Base-by-base conservation (phyloP, 2,329 filamentous ascomycete genomes). In the Fusarium acutatum region DNA sequence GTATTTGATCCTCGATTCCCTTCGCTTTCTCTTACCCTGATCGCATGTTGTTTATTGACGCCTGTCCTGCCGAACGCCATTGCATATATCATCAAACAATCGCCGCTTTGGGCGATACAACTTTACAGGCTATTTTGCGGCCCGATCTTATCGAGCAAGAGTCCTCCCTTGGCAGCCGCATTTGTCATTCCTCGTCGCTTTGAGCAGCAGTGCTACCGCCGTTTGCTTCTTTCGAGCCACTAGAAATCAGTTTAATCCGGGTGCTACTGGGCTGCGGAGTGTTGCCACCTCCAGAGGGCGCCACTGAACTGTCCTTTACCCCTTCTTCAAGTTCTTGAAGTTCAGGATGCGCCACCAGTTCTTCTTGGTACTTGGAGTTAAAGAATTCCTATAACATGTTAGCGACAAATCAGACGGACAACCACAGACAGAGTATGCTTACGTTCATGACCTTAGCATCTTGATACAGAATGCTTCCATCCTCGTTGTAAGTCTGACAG, bases 391-490 rank as follows among this genome's bases (percentile, higher is more conserved):
- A 50, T 12, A 7, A 24, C 17, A 64, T 64, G 82, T 87, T 80
- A 86, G 82, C 59, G 50, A 26, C 30, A 12, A 24, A 34, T 32
- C n/a, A 30, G 40, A 60, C n/a, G 22, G 6, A 37, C 8, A 35
- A 24, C 20, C 15, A 38, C 44, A 15, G 18, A 22, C 20, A 41
- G 22, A 37, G 38, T 28, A 46, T 41, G 63, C 67, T 75, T 86
- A 97, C 95, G 88, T 97, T 94, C 83, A 99, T 98, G 61, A 93
- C 87, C 82, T 95, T 95, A 56, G 96, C 96, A 86, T 99, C 96
- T 79, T 94, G 89, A 84, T 95, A 98, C 60, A 99, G 88, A 77
- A 97, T 86, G 82, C 95, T 98, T 65, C 92, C 93, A 80, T 98
- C 96, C 83, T 99, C 97, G 79, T 99, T 99, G 86, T 97, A 99